phyloP scores from a whole-genome alignment of 1,139 yeast species.

The Blastobotrys petasosporus region DNA sequence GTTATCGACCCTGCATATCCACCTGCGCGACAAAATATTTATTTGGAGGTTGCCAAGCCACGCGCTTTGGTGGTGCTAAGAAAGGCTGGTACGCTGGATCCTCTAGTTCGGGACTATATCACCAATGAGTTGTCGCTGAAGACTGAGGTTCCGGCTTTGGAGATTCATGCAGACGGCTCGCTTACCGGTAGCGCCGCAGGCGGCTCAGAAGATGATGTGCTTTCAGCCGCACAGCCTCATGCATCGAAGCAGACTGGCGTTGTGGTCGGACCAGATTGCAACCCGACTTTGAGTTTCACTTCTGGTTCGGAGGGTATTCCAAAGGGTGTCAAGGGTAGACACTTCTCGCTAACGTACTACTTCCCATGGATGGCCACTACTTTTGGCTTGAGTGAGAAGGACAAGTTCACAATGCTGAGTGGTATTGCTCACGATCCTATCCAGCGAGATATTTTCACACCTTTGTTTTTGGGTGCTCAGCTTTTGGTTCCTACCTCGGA shows the following conservation, averaged over 20 bases:
- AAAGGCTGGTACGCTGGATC: slow-evolving; percentile 80
- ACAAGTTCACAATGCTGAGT: slow-evolving; percentile 92
- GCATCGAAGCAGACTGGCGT: slow-evolving; percentile 69
- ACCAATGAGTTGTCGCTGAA: slow-evolving; percentile 62
- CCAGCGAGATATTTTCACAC: slow-evolving; percentile 98
- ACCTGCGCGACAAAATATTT: slow-evolving; percentile 92
- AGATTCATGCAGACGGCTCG: slow-evolving; percentile 69
- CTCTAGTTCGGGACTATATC: slow-evolving; percentile 72
- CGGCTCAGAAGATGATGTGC: slow-evolving; percentile 39
- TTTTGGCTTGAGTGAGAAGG: slow-evolving; percentile 70
- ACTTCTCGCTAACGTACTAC: slow-evolving; percentile 90
- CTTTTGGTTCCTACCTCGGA: slow-evolving; percentile 90
- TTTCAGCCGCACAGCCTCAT: slow-evolving; percentile 43
- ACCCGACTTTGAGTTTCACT: slow-evolving; percentile 95
- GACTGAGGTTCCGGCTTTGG: slow-evolving; percentile 70
- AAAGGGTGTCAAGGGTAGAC: slow-evolving; percentile 97
- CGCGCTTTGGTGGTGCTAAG: slow-evolving; percentile 81
- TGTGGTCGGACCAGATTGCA: slow-evolving; percentile 95
- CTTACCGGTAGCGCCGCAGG: slow-evolving; percentile 51
- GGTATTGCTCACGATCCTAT: slow-evolving; percentile 99
- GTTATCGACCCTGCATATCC: slow-evolving; percentile 99
- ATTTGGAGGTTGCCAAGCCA: slow-evolving; percentile 89
- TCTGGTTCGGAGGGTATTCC: slow-evolving; percentile 98
- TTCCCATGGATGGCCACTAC: slow-evolving; percentile 97
- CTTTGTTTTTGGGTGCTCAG: slow-evolving; percentile 90